Evolutionary conservation across 441 rosid genomes (phyloP), one percentile per base, ranked within the genome.

Genomic region (Hypseocharis bilobata): DNA sequence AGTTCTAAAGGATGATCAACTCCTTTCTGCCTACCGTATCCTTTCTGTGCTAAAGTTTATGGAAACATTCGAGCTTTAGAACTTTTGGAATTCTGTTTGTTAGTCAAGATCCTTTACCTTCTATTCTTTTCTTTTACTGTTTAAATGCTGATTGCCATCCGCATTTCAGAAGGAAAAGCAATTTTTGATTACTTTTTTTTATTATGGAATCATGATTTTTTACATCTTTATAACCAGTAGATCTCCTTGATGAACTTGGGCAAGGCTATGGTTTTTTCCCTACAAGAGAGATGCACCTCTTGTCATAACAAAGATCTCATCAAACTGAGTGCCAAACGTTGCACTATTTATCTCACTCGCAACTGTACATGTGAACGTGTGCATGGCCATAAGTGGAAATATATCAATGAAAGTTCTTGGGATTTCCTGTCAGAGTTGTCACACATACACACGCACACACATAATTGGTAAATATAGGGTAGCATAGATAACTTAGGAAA

Each of bases 21-120:
- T 93, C 19, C 85, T 93, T 52, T 93, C 99, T 77, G 99, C 99
- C 8, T 91, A 91, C 63, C 96, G 99, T 91, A 93, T 93, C 93
- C 91, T 82, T 78, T 42, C 57, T 16, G 26, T 26, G 20, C 11
- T 61, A 14, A 17, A 26, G 23, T 40, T 56, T 14, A 52, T 55
- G 57, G 36, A 26, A 44, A 20, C 44, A 30, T 16, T 64, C 0
- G 26, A 42, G 20, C 20, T 70, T 25, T 64, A 55, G 51, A 34
- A 27, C 27, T 52, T 65, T 25, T 49, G 26, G 52, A 14, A 5
- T 47, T 47, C 23, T 34, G 14, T 20, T 40, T 36, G 30, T 22
- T 38, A 14, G 16, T 36, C 23, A 0, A 54, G 16, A 54, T 23
- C 6, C 30, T 23, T 54, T 54, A 7, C 30, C 30, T 13, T 23